Conservation (phyloP, 1,284 basidiomycete genomes). For the Trametes polyzona region DNA sequence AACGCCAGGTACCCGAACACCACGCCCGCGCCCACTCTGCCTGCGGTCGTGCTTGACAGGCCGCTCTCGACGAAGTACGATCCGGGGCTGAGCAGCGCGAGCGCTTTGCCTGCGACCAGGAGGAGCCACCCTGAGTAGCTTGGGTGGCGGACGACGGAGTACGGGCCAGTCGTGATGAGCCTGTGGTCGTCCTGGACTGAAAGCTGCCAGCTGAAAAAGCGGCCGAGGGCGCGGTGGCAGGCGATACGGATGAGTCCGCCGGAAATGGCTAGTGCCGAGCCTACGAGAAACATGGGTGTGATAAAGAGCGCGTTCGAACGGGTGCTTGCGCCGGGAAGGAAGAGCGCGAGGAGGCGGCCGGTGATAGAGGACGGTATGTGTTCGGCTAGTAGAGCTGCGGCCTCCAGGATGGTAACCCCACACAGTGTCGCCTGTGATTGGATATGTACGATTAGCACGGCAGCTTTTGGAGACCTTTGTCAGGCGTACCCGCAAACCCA, state of each 20-base stretch:
- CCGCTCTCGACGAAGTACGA: conserved; percentile 1
- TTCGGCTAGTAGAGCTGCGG: conserved; percentile 1
- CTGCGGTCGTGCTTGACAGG: not conserved
- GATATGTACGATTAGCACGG: not conserved
- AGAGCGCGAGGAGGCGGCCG: not conserved
- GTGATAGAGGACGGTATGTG: not conserved
- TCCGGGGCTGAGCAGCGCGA: conserved; percentile 2
- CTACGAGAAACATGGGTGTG: conserved; percentile 10
- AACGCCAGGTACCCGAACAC: conserved; percentile 3
- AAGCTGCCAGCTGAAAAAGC: conserved; percentile 19
- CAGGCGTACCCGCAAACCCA: not conserved
- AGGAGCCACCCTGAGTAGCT: conserved; percentile 12
- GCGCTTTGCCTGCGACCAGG: not conserved
- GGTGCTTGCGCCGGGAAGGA: not conserved
- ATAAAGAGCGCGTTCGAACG: not conserved
- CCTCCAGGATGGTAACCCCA: not conserved
- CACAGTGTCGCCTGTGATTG: not conserved
- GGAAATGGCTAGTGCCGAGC: not conserved
- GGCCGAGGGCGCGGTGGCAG: conserved; percentile 17
- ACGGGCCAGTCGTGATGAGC: conserved; percentile 20
- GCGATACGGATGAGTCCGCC: conserved; percentile 11
- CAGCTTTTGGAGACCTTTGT: not conserved
- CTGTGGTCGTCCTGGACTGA: conserved; percentile 16
- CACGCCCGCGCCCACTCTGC: not conserved
- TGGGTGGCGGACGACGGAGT: conserved; percentile 21